Evolutionary conservation across 1,139 yeast species (phyloP), one percentile per base, ranked within the genome.

Genomic region (Debaryomyces sp.): DNA sequence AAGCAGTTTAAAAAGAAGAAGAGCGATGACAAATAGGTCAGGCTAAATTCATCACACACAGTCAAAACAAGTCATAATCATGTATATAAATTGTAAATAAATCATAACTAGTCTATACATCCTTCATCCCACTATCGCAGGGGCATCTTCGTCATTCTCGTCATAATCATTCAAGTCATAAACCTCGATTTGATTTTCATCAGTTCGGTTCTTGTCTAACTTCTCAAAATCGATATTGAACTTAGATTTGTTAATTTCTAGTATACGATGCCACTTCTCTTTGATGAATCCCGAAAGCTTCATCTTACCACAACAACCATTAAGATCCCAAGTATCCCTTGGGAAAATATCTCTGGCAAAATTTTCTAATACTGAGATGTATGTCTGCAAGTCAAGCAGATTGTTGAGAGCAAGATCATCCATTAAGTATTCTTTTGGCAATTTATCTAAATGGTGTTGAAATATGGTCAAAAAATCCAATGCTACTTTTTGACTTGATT

Each of bases 111-210:
- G n/a, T n/a, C 6, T 27, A 15, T 27, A 27, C 9, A 26, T 12
- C 5, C 18, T 32, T 42, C 35, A 43, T 13, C 38, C 48, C 15
- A 61, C 70, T 18, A 68, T 54, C 1, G 62, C 63, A 0, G 73
- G 73, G 1, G 62, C 62, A 47, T 67, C 67, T 47, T 68, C 73
- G 39, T 68, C 73, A 17, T 60, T 53, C 10, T 56, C 61, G 44
- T 65, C 66, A 45, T 61, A 52, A 37, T 54, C 57, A 9, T 45
- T 46, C 8, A 67, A 21, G 37, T 66, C 58, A 51, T 53, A 66
- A 5, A 66, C 59, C 45, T 67, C 71, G 27, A 61, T 58, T 18
- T 56, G 44, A 24, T 61, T 54, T 2, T 56, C 61, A 45, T 63
- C 66, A 21, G 30, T 21, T 4, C 9, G 12, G 13, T n/a, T 21